phyloP scores from a whole-genome alignment of 164 flowering plant genomes.

The Tetrastigma voinierianum region DNA sequence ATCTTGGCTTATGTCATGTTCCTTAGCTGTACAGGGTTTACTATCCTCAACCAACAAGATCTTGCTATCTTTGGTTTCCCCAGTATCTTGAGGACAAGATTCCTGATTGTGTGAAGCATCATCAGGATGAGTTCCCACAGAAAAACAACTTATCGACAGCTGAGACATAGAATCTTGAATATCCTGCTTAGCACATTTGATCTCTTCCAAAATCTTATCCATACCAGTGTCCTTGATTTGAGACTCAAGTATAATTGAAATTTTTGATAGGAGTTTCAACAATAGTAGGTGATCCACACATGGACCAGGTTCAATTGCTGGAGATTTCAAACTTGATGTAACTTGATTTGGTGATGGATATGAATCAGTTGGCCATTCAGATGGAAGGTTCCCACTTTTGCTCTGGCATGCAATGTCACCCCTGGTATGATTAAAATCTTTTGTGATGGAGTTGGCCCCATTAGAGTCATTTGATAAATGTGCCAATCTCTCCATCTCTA shows the following conservation, averaged over 20 bases:
- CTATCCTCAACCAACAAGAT: constrained; percentile 23
- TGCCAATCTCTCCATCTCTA: constrained; percentile 51
- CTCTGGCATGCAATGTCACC: constrained; percentile 21
- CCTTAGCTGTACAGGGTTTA: constrained; percentile 14
- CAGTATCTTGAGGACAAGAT: constrained; percentile 30
- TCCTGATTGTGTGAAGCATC: constrained; percentile 24
- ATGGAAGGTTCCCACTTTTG: constrained; percentile 19
- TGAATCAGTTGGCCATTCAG: constrained; percentile 21
- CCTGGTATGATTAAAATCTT: constrained; percentile 19
- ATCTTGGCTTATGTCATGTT: constrained; percentile 25
- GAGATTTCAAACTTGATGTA: constrained; percentile 12
- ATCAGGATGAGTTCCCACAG: constrained; percentile 32
- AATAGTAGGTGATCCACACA: constrained; percentile 22
- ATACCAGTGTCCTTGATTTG: constrained; percentile 33
- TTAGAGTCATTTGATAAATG: constrained; percentile 15
- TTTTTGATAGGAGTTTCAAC: constrained; percentile 35
- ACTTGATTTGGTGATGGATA: constrained; percentile 11
- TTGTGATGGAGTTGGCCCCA: not conserved
- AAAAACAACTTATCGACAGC: constrained; percentile 24
- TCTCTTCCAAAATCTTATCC: constrained; percentile 47
- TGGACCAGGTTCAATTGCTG: constrained; percentile 13
- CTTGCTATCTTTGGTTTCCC: constrained; percentile 26
- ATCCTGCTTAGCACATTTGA: constrained; percentile 49
- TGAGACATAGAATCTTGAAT: constrained; percentile 33
- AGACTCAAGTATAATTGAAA: constrained; percentile 36